Percentiles rank a stretch among this genome's conserved stretches.
These are phyloP conservation scores for Beauveria rudraprayagi DNA, from an alignment of 2,329 filamentous ascomycete genomes.

Conservation along the genomic window DNA sequence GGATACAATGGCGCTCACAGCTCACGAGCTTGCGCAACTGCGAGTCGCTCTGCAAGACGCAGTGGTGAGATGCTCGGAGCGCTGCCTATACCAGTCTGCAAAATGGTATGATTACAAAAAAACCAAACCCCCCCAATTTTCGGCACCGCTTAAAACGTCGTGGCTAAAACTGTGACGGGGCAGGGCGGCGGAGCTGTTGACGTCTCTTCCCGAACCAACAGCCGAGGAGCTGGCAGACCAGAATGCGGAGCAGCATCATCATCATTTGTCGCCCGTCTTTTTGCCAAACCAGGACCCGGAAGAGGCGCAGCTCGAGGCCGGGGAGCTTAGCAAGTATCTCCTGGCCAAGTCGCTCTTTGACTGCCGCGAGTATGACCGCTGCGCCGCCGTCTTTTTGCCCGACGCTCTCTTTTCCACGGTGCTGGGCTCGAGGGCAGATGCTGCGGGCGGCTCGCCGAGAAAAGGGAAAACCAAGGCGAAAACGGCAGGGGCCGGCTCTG, in stretches of 20 bases:
- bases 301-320: slow-evolving; percentile 68
- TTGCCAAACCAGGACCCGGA: slow-evolving; percentile 56
- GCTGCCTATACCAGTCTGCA: slow-evolving; percentile 89
- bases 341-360: slow-evolving; percentile 93
- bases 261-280: slow-evolving; percentile 38
- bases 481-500: slow-evolving; percentile 15
- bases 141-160: background rate
- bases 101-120: slow-evolving; percentile 62
- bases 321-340: slow-evolving; percentile 75
- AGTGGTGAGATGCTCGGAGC: slow-evolving; percentile 82
- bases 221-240: slow-evolving; percentile 42
- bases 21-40: slow-evolving; percentile 54
- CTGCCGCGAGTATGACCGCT: slow-evolving; percentile 89
- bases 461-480: slow-evolving; percentile 50
- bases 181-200: slow-evolving; percentile 91
- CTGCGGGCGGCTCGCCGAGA: slow-evolving; percentile 37
- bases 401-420: slow-evolving; percentile 65
- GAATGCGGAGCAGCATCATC: slow-evolving; percentile 26
- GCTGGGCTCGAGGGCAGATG: slow-evolving; percentile 39
- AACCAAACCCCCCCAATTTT: background rate
- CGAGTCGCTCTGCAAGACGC: slow-evolving; percentile 73
- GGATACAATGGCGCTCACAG: slow-evolving; percentile 43
- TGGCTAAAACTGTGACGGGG: background rate
- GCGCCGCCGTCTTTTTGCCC: slow-evolving; percentile 81
- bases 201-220: slow-evolving; percentile 61